Percentiles rank a stretch among this genome's conserved stretches.
Evolutionary conservation across 805 yeast species (phyloP).

Genomic region (Schizosaccharomyces japonicus): DNA sequence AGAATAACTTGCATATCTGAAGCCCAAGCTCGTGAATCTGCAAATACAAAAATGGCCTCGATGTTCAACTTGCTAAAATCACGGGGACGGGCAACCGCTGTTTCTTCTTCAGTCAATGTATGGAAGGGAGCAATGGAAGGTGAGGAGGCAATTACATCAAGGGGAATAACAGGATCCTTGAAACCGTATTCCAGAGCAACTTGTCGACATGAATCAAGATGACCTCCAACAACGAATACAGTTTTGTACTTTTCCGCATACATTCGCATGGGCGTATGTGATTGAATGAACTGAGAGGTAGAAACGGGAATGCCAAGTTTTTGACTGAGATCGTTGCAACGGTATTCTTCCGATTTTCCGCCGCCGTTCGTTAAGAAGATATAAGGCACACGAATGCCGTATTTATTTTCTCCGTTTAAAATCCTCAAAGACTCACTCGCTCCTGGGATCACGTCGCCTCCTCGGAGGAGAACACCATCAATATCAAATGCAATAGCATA

Average conservation of each 20-base stretch:
- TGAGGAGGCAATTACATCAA: slow-evolving; percentile 65
- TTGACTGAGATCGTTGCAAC: slow-evolving; percentile 47
- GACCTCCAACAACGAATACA: slow-evolving; percentile 73
- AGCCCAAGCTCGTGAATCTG: slow-evolving; percentile 75
- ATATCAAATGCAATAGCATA: slow-evolving; percentile 35
- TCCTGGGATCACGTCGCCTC: slow-evolving; percentile 63
- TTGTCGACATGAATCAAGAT: slow-evolving; percentile 58
- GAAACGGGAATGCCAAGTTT: slow-evolving; percentile 37
- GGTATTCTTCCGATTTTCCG: slow-evolving; percentile 53
- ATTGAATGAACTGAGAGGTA: slow-evolving; percentile 67
- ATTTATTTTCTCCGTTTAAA: slow-evolving; percentile 54
- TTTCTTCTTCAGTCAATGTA: slow-evolving; percentile 39
- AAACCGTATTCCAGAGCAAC: slow-evolving; percentile 73
- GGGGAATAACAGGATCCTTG: slow-evolving; percentile 55
- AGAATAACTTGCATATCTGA: slow-evolving; percentile 57
- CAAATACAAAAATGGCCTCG: slow-evolving; percentile 62
- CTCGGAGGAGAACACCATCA: slow-evolving; percentile 72
- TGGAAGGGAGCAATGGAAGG: slow-evolving; percentile 75
- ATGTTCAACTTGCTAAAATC: slow-evolving; percentile 18
- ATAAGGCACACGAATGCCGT: slow-evolving; percentile 59
- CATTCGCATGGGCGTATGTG: slow-evolving; percentile 84
- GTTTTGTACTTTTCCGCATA: slow-evolving; percentile 42
- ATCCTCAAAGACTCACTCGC: slow-evolving; percentile 49
- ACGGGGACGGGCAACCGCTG: slow-evolving; percentile 22
- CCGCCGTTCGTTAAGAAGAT: slow-evolving; percentile 82